Base-by-base conservation (phyloP, 2,329 filamentous ascomycete species). In the Trichoderma endophyticum region DNA sequence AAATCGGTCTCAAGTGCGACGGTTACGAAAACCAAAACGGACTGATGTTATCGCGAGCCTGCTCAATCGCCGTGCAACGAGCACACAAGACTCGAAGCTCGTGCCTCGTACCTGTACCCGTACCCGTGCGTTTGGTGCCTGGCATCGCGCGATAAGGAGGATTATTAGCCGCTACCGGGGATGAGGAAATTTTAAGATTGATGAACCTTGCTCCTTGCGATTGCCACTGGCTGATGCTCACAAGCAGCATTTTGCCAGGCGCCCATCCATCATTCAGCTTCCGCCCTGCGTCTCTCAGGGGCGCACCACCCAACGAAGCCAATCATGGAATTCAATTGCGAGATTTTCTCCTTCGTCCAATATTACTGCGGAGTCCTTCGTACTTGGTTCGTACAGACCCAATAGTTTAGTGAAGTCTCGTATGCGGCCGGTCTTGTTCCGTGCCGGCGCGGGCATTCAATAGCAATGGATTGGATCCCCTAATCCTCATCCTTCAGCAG, bases 101-200 rank as follows among this genome's bases (percentile, higher is more conserved):
- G 64, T 56, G 24, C n/a, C 28, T 21, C 28, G 60, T 32, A 64
- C 39, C n/a, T 24, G n/a, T 32, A 54, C 63, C 56, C 56, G 28
- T 59, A 32, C 26, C 57, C 24, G 57, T 32, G 57, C 30, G 28
- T 56, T 59, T 64, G 60, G 56, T 59, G 56, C 57, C 56, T 68
- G 56, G 65, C 56, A 69, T 51, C 43, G 67, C 54, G 56, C 67
- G 67, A 70, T 70, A 62, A 70, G 67, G 57, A 62, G 67, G 21
- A 62, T 67, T 67, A 24, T 43, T 67, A 59, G 67, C 39, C 67
- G 57, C 67, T 70, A 62, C 36, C 39, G 28, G 66, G 54, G 39
- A 54, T 28, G n/a, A 36, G 56, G 28, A 70, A 51, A 61, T 70
- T 70, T 51, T 54, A 26, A 54, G 67, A 54, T 62, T 26, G 57